These are phyloP conservation scores for Cerrena zonata DNA, from an alignment of 1,284 basidiomycete genomes.

Conservation along the genomic window DNA sequence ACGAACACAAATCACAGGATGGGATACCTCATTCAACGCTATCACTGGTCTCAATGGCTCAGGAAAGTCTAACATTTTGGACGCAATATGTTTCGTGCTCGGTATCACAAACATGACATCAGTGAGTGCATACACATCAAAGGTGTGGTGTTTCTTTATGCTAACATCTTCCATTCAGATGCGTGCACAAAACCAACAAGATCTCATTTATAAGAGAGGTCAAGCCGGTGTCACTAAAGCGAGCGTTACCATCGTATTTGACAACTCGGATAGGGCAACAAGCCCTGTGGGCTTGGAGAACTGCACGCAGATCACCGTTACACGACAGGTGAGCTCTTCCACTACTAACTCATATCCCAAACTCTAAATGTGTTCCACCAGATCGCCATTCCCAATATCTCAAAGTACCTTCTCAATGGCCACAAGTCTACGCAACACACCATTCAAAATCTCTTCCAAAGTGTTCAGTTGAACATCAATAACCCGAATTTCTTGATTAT, in stretches of 20 bases:
- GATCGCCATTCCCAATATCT: conserved; percentile 89
- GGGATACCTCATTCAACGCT: conserved; percentile 95
- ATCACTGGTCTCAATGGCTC: conserved; percentile 94
- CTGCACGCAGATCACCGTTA: conserved; percentile 89
- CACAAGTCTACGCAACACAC: conserved; percentile 88
- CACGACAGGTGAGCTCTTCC: conserved; percentile 76
- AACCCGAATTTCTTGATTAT: conserved; percentile 99
- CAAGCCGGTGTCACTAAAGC: conserved; percentile 97
- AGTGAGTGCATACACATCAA: conserved; percentile 35
- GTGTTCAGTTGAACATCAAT: conserved; percentile 98
- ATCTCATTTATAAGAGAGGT: conserved; percentile 96
- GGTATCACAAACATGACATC: conserved; percentile 91
- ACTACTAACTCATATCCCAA: too few relatives aligned
- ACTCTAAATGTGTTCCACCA: too few relatives aligned
- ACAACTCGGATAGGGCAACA: conserved; percentile 89
- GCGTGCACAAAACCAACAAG: conserved; percentile 92
- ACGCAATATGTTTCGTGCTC: conserved; percentile 96
- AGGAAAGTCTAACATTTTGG: conserved; percentile 95
- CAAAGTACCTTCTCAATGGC: conserved; percentile 97
- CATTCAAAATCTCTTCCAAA: conserved; percentile 92
- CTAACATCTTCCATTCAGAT: conserved; percentile 47
- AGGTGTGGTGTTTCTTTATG: conserved; percentile 1
- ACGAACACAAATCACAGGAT: conserved; percentile 88
- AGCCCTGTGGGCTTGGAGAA: conserved; percentile 85
- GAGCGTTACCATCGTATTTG: conserved; percentile 97